These are phyloP conservation scores for Thelephora aurantiotincta DNA, from an alignment of 768 basidiomycete species.

Conservation along the genomic window DNA sequence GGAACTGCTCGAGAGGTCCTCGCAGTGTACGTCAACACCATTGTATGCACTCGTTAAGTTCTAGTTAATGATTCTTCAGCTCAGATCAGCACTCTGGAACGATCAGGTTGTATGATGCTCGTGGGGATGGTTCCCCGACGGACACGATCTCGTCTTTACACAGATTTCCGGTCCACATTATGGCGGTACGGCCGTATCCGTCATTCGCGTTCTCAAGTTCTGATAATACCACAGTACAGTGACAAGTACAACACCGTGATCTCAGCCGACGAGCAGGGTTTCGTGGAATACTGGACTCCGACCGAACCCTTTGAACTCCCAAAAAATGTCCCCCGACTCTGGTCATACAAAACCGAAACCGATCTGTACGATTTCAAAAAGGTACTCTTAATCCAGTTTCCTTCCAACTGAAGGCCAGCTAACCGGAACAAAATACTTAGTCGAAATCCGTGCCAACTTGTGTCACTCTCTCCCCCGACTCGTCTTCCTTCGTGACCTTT, in stretches of 20 bases:
- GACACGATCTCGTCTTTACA: slow-evolving; percentile 70
- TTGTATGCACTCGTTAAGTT: not conserved
- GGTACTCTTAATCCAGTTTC: slow-evolving; percentile 24
- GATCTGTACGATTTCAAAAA: slow-evolving; percentile 98
- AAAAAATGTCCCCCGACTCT: slow-evolving; percentile 61
- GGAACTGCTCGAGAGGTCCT: slow-evolving; percentile 81
- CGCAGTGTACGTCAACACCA: slow-evolving; percentile 52
- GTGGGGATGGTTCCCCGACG: slow-evolving; percentile 70
- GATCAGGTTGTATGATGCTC: slow-evolving; percentile 85
- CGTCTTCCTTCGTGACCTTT: slow-evolving; percentile 82
- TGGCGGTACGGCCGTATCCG: slow-evolving; percentile 34
- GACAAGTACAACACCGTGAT: slow-evolving; percentile 83
- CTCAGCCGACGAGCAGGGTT: slow-evolving; percentile 89
- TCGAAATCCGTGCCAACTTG: slow-evolving; percentile 87
- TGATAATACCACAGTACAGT: slow-evolving; percentile 52
- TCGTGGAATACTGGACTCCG: slow-evolving; percentile 95
- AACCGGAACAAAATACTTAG: slow-evolving; percentile 23
- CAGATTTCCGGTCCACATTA: slow-evolving; percentile 79
- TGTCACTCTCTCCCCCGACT: slow-evolving; percentile 81
- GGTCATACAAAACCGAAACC: slow-evolving; percentile 84
- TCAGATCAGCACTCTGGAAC: slow-evolving; percentile 63
- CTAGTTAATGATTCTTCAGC: slow-evolving; percentile 25
- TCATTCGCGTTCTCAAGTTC: not conserved
- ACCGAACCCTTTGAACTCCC: slow-evolving; percentile 79
- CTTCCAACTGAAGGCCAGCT: not conserved